Evolutionary conservation across 2,329 filamentous ascomycete species (phyloP).

Genomic region (Thielaviopsis musarum): DNA sequence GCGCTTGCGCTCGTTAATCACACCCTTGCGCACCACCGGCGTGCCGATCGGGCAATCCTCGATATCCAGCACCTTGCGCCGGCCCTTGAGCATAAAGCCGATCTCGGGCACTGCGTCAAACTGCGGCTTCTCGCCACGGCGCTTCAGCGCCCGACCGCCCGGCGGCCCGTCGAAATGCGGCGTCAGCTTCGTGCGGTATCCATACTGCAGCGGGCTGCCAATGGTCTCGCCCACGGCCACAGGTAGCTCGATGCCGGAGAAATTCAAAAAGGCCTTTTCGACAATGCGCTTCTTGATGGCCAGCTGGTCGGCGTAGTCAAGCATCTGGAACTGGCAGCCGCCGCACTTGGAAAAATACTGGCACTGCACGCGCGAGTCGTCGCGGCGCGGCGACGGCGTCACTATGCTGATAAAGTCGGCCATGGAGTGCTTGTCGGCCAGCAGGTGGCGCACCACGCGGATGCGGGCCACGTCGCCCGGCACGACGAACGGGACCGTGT

Average conservation of each 20-base stretch:
- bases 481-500: constrained; percentile 73
- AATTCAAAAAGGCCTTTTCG: constrained; percentile 82
- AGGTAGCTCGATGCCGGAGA: constrained; percentile 52
- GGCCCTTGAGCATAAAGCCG: constrained; percentile 82
- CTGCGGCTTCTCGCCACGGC: constrained; percentile 27
- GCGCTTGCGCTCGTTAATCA: constrained; percentile 61
- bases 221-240: constrained; percentile 78
- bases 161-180: constrained; percentile 82
- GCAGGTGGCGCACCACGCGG: constrained; percentile 60
- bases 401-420: constrained; percentile 71
- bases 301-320: constrained; percentile 75
- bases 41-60: constrained; percentile 96
- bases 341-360: constrained; percentile 76
- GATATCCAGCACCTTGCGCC: constrained; percentile 68
- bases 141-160: constrained; percentile 29
- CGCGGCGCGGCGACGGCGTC: constrained; percentile 55
- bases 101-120: constrained; percentile 58
- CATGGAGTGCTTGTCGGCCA: constrained; percentile 48
- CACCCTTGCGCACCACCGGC: constrained; percentile 61
- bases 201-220: constrained; percentile 76
- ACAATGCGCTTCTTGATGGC: constrained; percentile 70
- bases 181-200: constrained; percentile 91
- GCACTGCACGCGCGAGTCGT: constrained; percentile 63
- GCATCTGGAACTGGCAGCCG: constrained; percentile 96
- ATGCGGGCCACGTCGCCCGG: constrained; percentile 69